Evolutionary conservation across 139 green algal genomes (phyloP).

Genomic region (Micractinium sp.): DNA sequence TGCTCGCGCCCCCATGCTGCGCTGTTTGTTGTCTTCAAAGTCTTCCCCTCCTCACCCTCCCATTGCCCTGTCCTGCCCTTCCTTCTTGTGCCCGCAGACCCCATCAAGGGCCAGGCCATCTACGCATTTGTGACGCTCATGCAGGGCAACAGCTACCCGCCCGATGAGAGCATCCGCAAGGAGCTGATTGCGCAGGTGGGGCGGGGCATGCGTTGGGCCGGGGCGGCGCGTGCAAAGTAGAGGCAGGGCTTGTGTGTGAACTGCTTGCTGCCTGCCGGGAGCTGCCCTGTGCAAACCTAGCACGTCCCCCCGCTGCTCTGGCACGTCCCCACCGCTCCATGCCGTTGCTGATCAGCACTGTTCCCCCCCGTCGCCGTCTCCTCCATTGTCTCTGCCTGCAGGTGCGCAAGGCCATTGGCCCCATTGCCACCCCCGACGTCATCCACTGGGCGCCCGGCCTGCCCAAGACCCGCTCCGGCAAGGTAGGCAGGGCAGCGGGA

Average conservation of each 20-base stretch:
- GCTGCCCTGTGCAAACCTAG: no score
- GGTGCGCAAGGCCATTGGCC: conserved; percentile 71
- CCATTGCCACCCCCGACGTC: conserved; percentile 94
- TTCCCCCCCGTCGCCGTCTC: neutral
- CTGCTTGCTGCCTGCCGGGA: neutral
- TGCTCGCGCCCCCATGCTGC: neutral
- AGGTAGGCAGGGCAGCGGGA: conserved; percentile 15
- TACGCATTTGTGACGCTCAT: conserved; percentile 96
- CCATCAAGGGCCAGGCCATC: conserved; percentile 90
- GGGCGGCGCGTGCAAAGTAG: neutral
- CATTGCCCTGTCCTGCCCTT: neutral
- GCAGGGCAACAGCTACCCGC: conserved; percentile 55
- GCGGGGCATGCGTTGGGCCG: neutral
- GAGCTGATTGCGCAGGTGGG: conserved; percentile 68
- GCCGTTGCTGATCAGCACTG: neutral
- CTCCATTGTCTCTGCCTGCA: neutral
- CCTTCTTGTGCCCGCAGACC: neutral
- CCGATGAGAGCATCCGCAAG: conserved; percentile 64
- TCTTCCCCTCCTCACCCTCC: neutral
- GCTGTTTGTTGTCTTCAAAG: neutral
- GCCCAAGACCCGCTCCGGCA: conserved; percentile 91
- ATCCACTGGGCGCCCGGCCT: conserved; percentile 95
- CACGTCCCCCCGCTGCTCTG: no score
- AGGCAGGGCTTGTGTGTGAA: neutral
- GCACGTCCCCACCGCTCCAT: neutral